Base-by-base conservation (phyloP, 768 basidiomycete genomes). In the Asterophora parasitica region DNA sequence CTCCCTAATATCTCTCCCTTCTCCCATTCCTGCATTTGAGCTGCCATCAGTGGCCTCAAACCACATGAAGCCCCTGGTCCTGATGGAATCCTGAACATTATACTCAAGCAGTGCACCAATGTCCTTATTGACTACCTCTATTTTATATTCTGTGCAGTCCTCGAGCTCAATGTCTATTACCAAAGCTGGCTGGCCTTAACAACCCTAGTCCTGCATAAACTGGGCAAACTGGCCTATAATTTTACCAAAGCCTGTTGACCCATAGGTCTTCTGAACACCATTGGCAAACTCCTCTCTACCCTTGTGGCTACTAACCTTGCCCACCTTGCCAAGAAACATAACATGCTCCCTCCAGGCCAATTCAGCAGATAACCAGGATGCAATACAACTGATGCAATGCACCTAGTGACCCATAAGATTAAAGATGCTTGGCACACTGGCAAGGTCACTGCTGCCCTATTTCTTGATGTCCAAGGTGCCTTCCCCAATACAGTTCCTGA, bases 161-260 rank as follows among this genome's bases (percentile, higher is more conserved):
- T 69, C 42, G 37, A 51, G 6, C 59, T 69, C 1, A 34, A 56
- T 7, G 40, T 50, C 42, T 65, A 66, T 44, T 70, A 64, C 1
- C 47, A 59, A 1, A 36, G 38, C 16, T 71, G 67, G 66, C 55
- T 53, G 30, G 13, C 30, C 0, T 65, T 55, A 0, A 50, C 23
- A 4, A 68, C 68, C 0, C 45, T 67, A 0, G 65, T 68, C 0
- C 50, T 72, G 0, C 38, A 57, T 2, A 73, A 73, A 51, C 70
- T 70, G 10, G 66, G 67, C 4, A 64, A 65, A 48, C 46, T 55
- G 0, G 58, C 61, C 50, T 73, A 73, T 54, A 43, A 54, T 2
- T 44, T 51, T 1, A 58, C 67, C 1, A 63, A 61, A n/a, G 62
- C 68, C 7, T 67, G 60, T 48, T 50, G 68, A 4, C 71, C 65